Percentiles rank a stretch among this genome's conserved stretches.
These are phyloP conservation scores for Apiospora koreana DNA, from an alignment of 2,329 filamentous ascomycete genomes.

Conservation along the genomic window DNA sequence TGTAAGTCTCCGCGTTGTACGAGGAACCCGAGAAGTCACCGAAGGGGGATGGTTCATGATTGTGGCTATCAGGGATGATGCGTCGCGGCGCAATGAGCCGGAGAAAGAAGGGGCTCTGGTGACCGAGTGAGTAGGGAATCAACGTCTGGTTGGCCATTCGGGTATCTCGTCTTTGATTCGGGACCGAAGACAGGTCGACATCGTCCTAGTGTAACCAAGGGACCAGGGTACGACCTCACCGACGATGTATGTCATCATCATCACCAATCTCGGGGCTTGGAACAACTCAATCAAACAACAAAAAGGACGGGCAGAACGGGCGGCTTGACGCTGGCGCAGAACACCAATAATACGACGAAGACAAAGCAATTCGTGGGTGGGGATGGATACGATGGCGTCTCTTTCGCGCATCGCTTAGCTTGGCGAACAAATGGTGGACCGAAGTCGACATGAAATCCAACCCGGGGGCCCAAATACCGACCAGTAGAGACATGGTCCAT, in stretches of 20 bases:
- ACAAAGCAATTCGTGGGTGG: background rate
- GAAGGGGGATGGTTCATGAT: background rate
- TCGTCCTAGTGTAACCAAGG: background rate
- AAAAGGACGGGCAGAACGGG: background rate
- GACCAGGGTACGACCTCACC: background rate
- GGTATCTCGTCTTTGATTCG: background rate
- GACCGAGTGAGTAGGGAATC: background rate
- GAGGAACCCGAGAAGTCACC: background rate
- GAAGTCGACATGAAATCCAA: background rate
- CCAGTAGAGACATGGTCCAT: background rate
- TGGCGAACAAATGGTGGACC: background rate
- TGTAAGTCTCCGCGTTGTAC: background rate
- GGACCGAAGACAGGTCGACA: background rate
- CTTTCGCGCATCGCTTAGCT: background rate
- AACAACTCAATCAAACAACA: background rate
- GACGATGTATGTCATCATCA: background rate
- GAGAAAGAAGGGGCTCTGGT: background rate
- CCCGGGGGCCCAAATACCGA: background rate
- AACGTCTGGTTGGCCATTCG: background rate
- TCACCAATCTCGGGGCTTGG: conserved; percentile 3
- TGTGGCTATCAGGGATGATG: background rate
- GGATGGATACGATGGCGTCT: background rate
- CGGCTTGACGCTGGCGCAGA: background rate
- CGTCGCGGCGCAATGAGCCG: background rate
- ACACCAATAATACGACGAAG: background rate